Evolutionary conservation across 805 yeast genomes (phyloP), one percentile per base, ranked within the genome.

Genomic region (Kluyveromyces wickerhamii): DNA sequence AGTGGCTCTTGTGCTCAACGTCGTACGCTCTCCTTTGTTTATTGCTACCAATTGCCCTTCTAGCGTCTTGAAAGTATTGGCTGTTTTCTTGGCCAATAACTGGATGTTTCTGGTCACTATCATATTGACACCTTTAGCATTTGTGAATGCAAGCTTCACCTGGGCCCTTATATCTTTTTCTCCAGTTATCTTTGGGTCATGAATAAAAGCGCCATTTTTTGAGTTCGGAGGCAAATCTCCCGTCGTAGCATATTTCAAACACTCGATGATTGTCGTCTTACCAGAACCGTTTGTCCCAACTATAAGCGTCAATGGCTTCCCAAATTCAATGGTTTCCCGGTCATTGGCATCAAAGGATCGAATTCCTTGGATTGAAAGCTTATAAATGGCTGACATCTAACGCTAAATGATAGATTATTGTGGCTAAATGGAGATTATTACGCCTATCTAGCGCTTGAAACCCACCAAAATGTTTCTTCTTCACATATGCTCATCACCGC

Each of bases 271-370:
- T 1, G 97, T 88, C 0, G 97, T 92, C 55, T 92, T 89, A 8
- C 98, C 98, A 19, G 95, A 81, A 21, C 98, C 97, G 59, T 92
- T 92, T 34, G 82, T 82, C 0, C 99, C 99, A 19, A 94, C 95
- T 35, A 92, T 89, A 31, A 92, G 66, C 0, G 98, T 92, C 52
- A 92, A 62, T 0, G 99, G 99, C 31, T 74, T 72, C 11, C 88
- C 87, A 60, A 92, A 92, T 51, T 83, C 84, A 40, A 92, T 85
- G 1, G 88, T 79, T 52, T 92, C 96, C 20, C 84, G 68, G 29
- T 75, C 76, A 44, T 78, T 77, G n/a, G 87, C 79, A 43, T 84
- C 89, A 52, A 92, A 92, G 0, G 97, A 87, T 26, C 99, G 67
- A 4, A 92, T 74, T 18, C 99, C 99, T 38, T 79, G 79, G 15